Conservation (phyloP, 176 grass and related monocot genomes). For the Juncus inflexus region DNA sequence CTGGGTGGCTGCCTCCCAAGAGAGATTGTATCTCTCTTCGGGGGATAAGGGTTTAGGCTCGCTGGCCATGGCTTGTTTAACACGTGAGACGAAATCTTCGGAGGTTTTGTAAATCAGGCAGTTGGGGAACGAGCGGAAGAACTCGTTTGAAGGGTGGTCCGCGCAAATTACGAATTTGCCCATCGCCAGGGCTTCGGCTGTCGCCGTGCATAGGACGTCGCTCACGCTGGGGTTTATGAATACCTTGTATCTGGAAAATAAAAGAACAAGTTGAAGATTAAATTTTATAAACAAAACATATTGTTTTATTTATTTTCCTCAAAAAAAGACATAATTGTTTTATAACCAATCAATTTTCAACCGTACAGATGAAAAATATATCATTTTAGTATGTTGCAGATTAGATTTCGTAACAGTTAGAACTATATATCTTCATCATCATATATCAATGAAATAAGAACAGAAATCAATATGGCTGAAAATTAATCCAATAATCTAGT, state of each 20-base stretch:
- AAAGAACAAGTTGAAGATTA: neutral
- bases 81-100: slow-evolving; percentile 62
- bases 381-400: too few relatives aligned
- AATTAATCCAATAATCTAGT: too few relatives aligned
- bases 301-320: too few relatives aligned
- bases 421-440: too few relatives aligned
- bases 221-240: slow-evolving; percentile 92
- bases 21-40: slow-evolving; percentile 69
- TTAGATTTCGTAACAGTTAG: too few relatives aligned
- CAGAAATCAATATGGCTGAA: too few relatives aligned
- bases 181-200: slow-evolving; percentile 75
- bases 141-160: slow-evolving; percentile 89
- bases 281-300: too few relatives aligned
- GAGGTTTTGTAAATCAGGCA: slow-evolving; percentile 67
- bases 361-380: too few relatives aligned
- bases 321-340: too few relatives aligned
- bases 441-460: too few relatives aligned
- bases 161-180: slow-evolving; percentile 90
- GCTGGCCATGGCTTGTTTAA: slow-evolving; percentile 82
- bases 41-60: slow-evolving; percentile 66
- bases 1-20: slow-evolving; percentile 87
- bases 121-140: slow-evolving; percentile 81
- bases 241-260: slow-evolving; percentile 68
- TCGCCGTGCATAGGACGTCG: slow-evolving; percentile 76
- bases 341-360: too few relatives aligned